Evolutionary conservation across 306 rosid genomes (phyloP), one percentile per base, ranked within the genome.

Genomic region (Prunus armeniaca): DNA sequence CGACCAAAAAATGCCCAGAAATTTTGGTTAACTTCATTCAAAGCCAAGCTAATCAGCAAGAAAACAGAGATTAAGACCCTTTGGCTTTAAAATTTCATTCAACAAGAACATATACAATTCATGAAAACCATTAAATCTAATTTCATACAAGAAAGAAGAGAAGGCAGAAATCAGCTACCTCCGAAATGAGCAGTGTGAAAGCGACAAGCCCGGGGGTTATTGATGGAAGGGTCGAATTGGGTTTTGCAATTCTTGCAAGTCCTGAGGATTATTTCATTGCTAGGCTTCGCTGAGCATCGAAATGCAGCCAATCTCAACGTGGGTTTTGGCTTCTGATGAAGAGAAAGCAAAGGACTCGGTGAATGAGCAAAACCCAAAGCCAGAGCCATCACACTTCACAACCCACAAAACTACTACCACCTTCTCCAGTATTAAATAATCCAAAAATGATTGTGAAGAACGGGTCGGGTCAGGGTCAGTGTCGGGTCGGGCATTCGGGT

Each of bases 121-220:
- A 69, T 7, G 11, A 32, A 49, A 61, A 61, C 10, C 28, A 58
- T 22, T 0, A 10, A 43, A 22, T n/a, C 32, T 22, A 20, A 65
- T 14, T 28, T 19, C 45, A 12, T 0, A 12, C 1, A 13, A 22
- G 15, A 66, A 66, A 20, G 51, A 27, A 67, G 12, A 38, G 3
- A 75, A 27, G 30, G 12, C 0, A 27, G 56, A 34, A 4, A 50
- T 22, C 28, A 25, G 61, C 38, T 81, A 91, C 98, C 98, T 73
- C 98, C 98, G 82, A 83, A 94, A 83, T 94, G 98, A 67, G 98
- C 89, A 20, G 97, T 84, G 88, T 94, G 98, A 80, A 84, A 94
- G 69, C 91, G 78, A 76, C 98, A 94, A 80, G 98, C 88, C 62
- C 81, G 83, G 70, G 87, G 93, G 86, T 94, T 86, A 73, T 94